Evolutionary conservation across 108 stramenopile species (phyloP).

Genomic region (Cylindrotheca fusiformis): DNA sequence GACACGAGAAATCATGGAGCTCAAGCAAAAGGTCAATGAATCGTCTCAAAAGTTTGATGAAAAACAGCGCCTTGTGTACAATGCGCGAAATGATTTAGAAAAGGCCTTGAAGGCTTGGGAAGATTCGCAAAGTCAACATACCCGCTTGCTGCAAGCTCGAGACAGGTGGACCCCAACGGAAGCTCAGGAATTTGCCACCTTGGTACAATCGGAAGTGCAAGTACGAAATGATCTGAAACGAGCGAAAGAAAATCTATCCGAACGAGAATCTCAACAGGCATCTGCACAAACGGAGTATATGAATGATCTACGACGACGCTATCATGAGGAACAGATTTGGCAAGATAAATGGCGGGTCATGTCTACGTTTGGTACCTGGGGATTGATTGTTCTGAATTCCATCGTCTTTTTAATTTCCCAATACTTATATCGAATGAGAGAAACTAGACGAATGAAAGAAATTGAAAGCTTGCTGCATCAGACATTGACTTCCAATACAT

Average conservation of each 20-base stretch:
- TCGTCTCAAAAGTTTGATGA: constrained; percentile 45
- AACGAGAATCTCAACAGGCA: constrained; percentile 25
- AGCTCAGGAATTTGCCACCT: constrained; percentile 49
- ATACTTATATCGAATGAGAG: constrained; percentile 35
- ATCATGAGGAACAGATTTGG: constrained; percentile 75
- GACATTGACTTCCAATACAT: constrained; percentile 2
- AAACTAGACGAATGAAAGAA: constrained; percentile 32
- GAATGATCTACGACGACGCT: constrained; percentile 51
- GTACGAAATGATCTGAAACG: constrained; percentile 29
- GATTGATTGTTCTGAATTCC: constrained; percentile 51
- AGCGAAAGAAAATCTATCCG: constrained; percentile 27
- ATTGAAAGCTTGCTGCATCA: constrained; percentile 23
- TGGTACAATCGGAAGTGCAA: constrained; percentile 37
- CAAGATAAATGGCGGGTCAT: constrained; percentile 64
- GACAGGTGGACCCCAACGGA: constrained; percentile 50
- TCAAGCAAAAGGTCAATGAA: constrained; percentile 40
- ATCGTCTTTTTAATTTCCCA: constrained; percentile 51
- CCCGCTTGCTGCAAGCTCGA: constrained; percentile 37
- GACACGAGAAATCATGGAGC: constrained; percentile 34
- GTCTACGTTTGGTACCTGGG: constrained; percentile 61
- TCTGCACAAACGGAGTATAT: constrained; percentile 44
- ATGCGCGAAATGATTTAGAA: constrained; percentile 33
- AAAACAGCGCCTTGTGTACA: constrained; percentile 25
- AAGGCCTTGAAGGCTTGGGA: constrained; percentile 32
- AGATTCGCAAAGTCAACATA: constrained; percentile 32